These are phyloP conservation scores for Melanomma pulvis-pyrius DNA, from an alignment of 495 filamentous ascomycete species.

Conservation along the genomic window DNA sequence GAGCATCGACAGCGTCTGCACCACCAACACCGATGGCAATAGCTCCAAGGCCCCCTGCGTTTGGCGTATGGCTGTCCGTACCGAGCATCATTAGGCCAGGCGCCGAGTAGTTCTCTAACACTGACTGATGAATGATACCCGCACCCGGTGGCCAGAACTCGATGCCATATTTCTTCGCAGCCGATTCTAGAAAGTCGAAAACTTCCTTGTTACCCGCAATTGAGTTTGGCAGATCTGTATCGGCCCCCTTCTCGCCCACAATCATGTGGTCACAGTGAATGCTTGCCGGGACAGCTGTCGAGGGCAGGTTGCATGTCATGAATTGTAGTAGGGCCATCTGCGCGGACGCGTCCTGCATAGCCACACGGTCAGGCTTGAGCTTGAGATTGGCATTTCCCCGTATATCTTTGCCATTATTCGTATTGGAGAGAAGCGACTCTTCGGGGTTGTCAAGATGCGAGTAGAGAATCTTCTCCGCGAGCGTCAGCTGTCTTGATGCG, in stretches of 20 bases:
- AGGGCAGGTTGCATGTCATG: slow-evolving; percentile 91
- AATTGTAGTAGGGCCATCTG: slow-evolving; percentile 99
- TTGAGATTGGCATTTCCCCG: slow-evolving; percentile 91
- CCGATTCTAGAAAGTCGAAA: slow-evolving; percentile 94
- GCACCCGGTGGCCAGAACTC: slow-evolving; percentile 99
- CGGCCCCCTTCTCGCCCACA: slow-evolving; percentile 87
- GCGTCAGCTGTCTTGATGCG: slow-evolving; percentile 67
- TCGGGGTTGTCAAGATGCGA: slow-evolving; percentile 87
- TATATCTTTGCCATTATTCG: slow-evolving; percentile 76
- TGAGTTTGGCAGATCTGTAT: slow-evolving; percentile 81
- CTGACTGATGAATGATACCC: slow-evolving; percentile 99
- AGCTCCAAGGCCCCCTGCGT: slow-evolving; percentile 87
- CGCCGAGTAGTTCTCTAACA: slow-evolving; percentile 97
- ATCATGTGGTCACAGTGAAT: slow-evolving; percentile 99
- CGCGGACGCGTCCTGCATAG: slow-evolving; percentile 98
- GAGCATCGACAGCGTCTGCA: slow-evolving; percentile 94
- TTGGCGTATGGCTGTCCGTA: slow-evolving; percentile 97
- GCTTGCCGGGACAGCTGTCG: slow-evolving; percentile 93
- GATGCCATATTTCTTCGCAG: slow-evolving; percentile 93
- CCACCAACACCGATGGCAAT: slow-evolving; percentile 98
- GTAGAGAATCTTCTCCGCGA: slow-evolving; percentile 97
- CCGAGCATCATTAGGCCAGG: slow-evolving; percentile 99
- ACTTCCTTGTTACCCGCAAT: slow-evolving; percentile 95
- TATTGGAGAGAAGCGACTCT: slow-evolving; percentile 79
- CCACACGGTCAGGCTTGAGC: slow-evolving; percentile 95